Evolutionary conservation across 768 basidiomycete species (phyloP), one percentile per base, ranked within the genome.

Genomic region (Ramaria rubella): DNA sequence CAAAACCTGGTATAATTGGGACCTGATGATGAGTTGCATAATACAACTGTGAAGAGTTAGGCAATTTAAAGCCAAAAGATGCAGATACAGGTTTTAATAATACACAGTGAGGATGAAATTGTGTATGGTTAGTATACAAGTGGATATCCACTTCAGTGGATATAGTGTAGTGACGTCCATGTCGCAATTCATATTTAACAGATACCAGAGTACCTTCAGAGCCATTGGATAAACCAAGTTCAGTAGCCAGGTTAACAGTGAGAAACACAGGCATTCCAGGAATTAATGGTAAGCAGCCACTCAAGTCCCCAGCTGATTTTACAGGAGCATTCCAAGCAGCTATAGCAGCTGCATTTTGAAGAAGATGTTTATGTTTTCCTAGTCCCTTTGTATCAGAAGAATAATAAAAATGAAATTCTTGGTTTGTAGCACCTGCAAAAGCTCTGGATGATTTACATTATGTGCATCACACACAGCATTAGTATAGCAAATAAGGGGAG

Each of bases 1-100:
- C 55, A 46, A 67, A 69, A 19, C 65, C 67, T 0, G 67, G 69
- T 0, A 65, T 26, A 3, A 70, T 26, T 0, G 68, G 66, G 0
- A 65, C 21, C 46, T 70, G 60, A 11, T 30, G 9, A 11, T 27
- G 23, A n/a, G 49, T 50, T 5, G 24, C 49, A 9, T 23, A 30
- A 30, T 50, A 50, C 11, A 5, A 5, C n/a, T 30, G 21, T 12
- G 23, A n/a, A 26, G 5, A n/a, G 14, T 30, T 27, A 5, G 49
- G 29, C 11, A 50, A n/a, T 12, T 11, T 27, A 27, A 12, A 50
- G 5, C n/a, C 9, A 9, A 50, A 12, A n/a, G 9, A 9, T 5
- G 5, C n/a, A 9, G 23, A 26, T 5, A 50, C 21, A 30, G 49
- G 49, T 8, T 26, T 30, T 9, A 50, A 9, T 15, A 27, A 23